Evolutionary conservation across 2,329 filamentous ascomycete genomes (phyloP).

Genomic region (Emydomyces testavorans): DNA sequence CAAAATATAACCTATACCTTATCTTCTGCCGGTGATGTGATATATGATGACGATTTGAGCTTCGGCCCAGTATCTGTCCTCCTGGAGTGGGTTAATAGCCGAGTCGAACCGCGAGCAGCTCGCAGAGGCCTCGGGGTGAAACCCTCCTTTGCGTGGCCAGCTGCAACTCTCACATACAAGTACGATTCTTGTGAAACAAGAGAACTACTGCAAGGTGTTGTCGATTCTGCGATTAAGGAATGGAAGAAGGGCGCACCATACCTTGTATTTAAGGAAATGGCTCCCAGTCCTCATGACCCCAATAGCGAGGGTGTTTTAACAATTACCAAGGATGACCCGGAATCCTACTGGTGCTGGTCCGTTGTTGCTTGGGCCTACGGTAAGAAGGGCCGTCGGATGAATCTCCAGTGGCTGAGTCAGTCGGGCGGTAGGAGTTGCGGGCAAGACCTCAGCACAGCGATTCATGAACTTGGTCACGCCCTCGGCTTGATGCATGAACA

Average conservation of each 20-base stretch:
- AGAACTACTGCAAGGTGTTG: constrained; percentile 6
- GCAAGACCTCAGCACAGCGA: constrained; percentile 7
- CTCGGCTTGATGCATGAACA: constrained; percentile 9
- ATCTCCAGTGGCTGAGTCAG: constrained; percentile 6
- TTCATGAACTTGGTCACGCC: constrained; percentile 9
- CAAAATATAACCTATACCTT: constrained; percentile 5
- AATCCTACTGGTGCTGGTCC: constrained; percentile 8
- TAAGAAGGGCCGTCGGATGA: constrained; percentile 8
- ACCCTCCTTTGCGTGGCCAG: background rate
- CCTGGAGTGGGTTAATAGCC: constrained; percentile 7
- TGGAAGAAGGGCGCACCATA: constrained; percentile 7
- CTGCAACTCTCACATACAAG: constrained; percentile 6
- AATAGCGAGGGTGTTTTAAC: constrained; percentile 6
- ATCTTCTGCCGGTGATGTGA: constrained; percentile 4
- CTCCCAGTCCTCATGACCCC: constrained; percentile 3
- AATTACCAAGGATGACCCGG: constrained; percentile 7
- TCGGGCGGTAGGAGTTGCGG: constrained; percentile 4
- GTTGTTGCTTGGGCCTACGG: constrained; percentile 3
- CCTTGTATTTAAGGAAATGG: constrained; percentile 4
- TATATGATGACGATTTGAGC: constrained; percentile 7
- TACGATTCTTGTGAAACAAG: constrained; percentile 8
- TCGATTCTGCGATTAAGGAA: constrained; percentile 7
- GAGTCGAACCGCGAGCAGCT: background rate
- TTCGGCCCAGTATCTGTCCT: constrained; percentile 6
- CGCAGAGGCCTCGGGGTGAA: constrained; percentile 7